These are phyloP conservation scores for Raphanus hybrid DNA, from an alignment of 441 rosid species.

Conservation along the genomic window DNA sequence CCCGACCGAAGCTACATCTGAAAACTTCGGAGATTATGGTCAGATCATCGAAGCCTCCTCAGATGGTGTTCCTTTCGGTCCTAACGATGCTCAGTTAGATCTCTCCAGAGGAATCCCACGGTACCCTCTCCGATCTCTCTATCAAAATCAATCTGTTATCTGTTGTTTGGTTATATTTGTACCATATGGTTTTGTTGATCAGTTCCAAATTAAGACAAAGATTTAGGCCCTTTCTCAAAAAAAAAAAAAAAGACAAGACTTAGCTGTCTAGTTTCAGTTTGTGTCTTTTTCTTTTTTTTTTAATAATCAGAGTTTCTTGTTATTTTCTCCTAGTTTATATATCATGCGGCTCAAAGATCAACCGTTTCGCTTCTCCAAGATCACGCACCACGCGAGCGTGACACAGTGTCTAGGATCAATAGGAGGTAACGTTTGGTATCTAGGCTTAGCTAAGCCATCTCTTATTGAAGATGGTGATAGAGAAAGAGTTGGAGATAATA, in stretches of 20 bases:
- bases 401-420: constrained; percentile 89
- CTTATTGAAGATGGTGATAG: constrained; percentile 40
- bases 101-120: constrained; percentile 76
- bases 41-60: constrained; percentile 65
- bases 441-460: constrained; percentile 80
- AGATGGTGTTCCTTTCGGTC: constrained; percentile 71
- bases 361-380: constrained; percentile 51
- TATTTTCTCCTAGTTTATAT: constrained; percentile 51
- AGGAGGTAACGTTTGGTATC: constrained; percentile 80
- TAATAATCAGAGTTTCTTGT: neutral
- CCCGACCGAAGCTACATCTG: constrained; percentile 68
- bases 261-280: constrained; percentile 11
- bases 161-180: neutral
- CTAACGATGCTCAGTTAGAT: constrained; percentile 78
- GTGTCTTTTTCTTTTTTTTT: constrained; percentile 1
- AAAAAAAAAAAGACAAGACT: no score
- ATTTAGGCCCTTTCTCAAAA: no score
- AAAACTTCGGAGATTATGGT: constrained; percentile 67
- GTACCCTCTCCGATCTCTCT: constrained; percentile 36
- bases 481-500: neutral
- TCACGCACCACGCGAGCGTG: constrained; percentile 84
- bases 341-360: constrained; percentile 57
- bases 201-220: neutral
- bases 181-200: neutral
- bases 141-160: neutral